Evolutionary conservation across 345 rosid species (phyloP).

Genomic region (Abelmoschus esculentus): DNA sequence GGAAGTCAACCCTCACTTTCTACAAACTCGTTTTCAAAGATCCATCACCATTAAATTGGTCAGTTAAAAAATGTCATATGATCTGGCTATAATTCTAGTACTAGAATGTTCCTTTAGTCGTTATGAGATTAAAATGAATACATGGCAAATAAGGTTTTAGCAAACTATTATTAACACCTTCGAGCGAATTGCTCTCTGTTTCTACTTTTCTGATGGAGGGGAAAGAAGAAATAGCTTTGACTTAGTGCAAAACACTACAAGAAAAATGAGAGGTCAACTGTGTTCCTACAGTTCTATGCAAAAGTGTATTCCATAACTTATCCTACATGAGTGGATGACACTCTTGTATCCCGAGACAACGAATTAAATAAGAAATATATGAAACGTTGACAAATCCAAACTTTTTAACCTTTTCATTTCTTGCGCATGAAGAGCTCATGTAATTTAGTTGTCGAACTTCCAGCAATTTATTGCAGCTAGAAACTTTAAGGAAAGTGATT

Average conservation of each 20-base stretch:
- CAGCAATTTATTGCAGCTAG: too few relatives aligned
- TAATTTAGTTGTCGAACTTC: too few relatives aligned
- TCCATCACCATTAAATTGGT: background rate
- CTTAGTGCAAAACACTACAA: background rate
- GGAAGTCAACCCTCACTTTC: background rate
- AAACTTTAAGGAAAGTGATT: too few relatives aligned
- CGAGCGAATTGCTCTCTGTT: background rate
- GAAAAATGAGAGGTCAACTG: background rate
- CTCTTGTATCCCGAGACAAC: too few relatives aligned
- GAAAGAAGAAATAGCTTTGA: background rate
- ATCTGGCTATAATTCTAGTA: background rate
- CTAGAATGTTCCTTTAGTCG: background rate
- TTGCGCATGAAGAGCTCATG: too few relatives aligned
- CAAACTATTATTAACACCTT: background rate
- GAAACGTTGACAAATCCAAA: too few relatives aligned
- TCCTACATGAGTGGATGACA: too few relatives aligned
- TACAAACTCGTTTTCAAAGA: background rate
- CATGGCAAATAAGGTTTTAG: background rate
- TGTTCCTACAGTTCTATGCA: background rate
- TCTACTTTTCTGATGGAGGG: background rate
- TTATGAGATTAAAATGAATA: background rate
- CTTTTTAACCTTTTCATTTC: too few relatives aligned
- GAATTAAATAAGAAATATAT: too few relatives aligned
- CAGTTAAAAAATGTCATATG: background rate
- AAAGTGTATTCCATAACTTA: background rate